A percentile compares a stretch with the other conserved stretches of the same genome.
phyloP scores from a whole-genome alignment of 768 basidiomycete species.

The Psilocybe sp. region DNA sequence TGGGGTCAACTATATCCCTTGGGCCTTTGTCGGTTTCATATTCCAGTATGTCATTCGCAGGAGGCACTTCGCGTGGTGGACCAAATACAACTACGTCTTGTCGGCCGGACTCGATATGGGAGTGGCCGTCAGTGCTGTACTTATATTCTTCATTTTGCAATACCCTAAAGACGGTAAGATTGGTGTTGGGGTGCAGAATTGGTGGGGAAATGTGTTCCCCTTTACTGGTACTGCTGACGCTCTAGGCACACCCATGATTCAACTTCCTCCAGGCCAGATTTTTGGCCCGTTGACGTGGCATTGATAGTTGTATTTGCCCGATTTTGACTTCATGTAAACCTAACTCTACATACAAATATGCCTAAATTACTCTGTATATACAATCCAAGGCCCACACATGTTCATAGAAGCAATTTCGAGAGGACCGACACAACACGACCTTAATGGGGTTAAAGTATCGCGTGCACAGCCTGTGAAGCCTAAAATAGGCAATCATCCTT shows the following conservation, averaged over 20 bases:
- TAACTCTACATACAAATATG: no score
- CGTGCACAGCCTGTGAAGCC: no score
- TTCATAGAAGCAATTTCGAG: no score
- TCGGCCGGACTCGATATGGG: constrained; percentile 72
- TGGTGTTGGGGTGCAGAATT: constrained; percentile 23
- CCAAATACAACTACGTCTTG: constrained; percentile 69
- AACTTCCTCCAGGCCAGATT: no score
- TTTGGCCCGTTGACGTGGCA: no score
- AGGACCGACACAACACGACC: no score
- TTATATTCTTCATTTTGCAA: constrained; percentile 50
- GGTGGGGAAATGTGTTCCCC: constrained; percentile 28
- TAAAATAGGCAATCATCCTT: no score
- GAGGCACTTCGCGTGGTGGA: constrained; percentile 64
- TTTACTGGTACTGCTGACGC: constrained; percentile 17
- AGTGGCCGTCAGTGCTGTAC: constrained; percentile 51
- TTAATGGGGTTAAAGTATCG: no score
- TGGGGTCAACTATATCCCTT: constrained; percentile 75
- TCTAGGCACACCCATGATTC: constrained; percentile 19
- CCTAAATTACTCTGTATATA: no score
- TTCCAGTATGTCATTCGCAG: constrained; percentile 68
- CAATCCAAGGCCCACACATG: no score
- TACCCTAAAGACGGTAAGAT: constrained; percentile 14
- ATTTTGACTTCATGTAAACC: no score
- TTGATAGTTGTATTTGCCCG: no score
- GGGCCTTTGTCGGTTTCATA: constrained; percentile 63